Percentiles rank a stretch among this genome's conserved stretches.
Evolutionary conservation across 73 alveolate genomes (phyloP).

Genomic region (Stentor roeselii): DNA sequence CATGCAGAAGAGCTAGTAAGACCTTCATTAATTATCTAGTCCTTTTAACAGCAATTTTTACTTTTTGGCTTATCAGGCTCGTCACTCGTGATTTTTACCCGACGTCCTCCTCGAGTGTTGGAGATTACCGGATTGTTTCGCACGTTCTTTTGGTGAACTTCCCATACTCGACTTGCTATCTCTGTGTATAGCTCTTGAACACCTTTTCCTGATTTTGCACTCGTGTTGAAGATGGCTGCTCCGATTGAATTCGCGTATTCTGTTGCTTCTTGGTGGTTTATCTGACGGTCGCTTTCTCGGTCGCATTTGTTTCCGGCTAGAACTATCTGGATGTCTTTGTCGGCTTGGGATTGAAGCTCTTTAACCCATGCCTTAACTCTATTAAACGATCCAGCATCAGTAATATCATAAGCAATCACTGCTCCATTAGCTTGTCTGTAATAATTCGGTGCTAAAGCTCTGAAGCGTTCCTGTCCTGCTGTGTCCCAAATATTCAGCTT

Average conservation of each 20-base stretch:
- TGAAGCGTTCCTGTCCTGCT: slow-evolving; percentile 8
- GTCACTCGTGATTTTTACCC: no score
- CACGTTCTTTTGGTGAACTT: no score
- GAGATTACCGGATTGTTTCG: no score
- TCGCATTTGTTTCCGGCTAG: slow-evolving; percentile 32
- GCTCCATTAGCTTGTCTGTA: neutral
- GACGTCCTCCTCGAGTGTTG: no score
- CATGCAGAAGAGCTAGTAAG: no score
- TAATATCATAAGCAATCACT: neutral
- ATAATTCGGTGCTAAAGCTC: neutral
- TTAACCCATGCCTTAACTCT: slow-evolving; percentile 7
- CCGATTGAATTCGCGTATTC: slow-evolving; percentile 16
- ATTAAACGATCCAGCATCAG: slow-evolving; percentile 10
- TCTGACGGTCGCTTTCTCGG: slow-evolving; percentile 18
- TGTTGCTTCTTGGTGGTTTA: slow-evolving; percentile 15
- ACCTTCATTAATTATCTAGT: no score
- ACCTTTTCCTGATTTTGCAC: slow-evolving; percentile 67
- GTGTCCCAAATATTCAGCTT: neutral
- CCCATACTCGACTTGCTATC: no score
- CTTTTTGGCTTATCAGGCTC: no score
- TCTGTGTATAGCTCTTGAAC: slow-evolving; percentile 41
- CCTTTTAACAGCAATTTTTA: no score
- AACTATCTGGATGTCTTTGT: neutral
- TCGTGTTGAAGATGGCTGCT: slow-evolving; percentile 50
- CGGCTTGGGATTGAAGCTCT: neutral